Percentiles rank a stretch among this genome's conserved stretches.
phyloP scores from a whole-genome alignment of 2,329 filamentous ascomycete genomes.

The Monosporascus sp. region DNA sequence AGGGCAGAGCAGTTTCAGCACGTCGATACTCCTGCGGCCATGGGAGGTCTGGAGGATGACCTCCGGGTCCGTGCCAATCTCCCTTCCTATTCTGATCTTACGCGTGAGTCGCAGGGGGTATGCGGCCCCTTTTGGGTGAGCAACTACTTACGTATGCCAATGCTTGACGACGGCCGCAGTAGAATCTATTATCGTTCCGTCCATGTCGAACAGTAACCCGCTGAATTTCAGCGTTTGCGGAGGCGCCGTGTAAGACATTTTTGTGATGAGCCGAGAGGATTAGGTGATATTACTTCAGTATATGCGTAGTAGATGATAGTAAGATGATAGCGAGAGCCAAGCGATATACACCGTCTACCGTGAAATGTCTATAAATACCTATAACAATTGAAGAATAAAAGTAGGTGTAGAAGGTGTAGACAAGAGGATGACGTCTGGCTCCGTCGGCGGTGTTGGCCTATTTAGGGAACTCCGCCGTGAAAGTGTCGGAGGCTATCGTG shows the following conservation, averaged over 20 bases:
- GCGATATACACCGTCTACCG: not conserved
- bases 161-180: conserved; percentile 73
- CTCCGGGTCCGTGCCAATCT: conserved; percentile 79
- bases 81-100: conserved; percentile 61
- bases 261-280: not conserved
- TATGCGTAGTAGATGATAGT: not conserved
- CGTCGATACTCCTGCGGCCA: conserved; percentile 84
- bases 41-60: conserved; percentile 88
- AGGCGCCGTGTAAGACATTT: conserved; percentile 36
- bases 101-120: conserved; percentile 3
- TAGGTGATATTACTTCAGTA: not conserved
- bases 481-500: not conserved
- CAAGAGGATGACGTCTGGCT: not conserved
- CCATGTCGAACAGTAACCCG: conserved; percentile 68
- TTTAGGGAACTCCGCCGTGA: conserved; percentile 11
- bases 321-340: not conserved
- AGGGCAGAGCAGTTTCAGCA: conserved; percentile 71
- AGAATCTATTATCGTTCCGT: conserved; percentile 79
- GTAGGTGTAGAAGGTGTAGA: not conserved
- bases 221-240: conserved; percentile 45
- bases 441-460: conserved; percentile 1
- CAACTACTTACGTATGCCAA: conserved; percentile 58
- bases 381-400: not conserved
- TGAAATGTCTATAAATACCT: not conserved
- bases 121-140: conserved; percentile 1